A percentile compares a stretch with the other conserved stretches of the same genome.
Evolutionary conservation across 2,329 filamentous ascomycete species (phyloP).

Genomic region (Sporothrix inflata): DNA sequence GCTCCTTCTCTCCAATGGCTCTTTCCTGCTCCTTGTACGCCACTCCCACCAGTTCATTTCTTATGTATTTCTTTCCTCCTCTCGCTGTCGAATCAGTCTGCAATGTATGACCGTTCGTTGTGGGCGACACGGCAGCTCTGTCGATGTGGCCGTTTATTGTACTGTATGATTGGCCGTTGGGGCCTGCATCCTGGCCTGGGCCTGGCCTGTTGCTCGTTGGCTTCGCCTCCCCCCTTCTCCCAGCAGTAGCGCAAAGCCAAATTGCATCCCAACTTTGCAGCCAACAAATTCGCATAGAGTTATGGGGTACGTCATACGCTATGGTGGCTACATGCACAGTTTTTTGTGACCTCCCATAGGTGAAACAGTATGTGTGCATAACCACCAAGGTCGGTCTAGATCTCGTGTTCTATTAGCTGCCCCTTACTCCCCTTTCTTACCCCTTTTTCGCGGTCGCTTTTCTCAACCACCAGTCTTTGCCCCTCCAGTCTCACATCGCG

Average conservation of each 20-base stretch:
- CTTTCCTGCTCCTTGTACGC: not conserved
- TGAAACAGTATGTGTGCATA: not conserved
- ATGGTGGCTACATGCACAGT: not conserved
- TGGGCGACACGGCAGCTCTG: not conserved
- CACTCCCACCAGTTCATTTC: not conserved
- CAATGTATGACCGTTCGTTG: not conserved
- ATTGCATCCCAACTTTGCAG: not conserved
- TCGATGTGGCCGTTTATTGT: not conserved
- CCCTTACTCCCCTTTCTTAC: constrained; percentile 17
- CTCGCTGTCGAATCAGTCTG: not conserved
- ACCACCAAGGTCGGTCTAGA: not conserved
- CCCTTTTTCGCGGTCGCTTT: not conserved
- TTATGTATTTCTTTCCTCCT: not conserved
- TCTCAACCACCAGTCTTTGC: not conserved
- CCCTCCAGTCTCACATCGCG: constrained; percentile 3
- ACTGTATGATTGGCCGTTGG: not conserved
- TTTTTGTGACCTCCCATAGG: not conserved
- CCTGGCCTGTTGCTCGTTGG: not conserved
- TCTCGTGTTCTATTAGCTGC: not conserved
- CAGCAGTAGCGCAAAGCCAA: constrained; percentile 21
- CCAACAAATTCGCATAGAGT: constrained; percentile 4
- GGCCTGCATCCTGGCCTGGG: not conserved
- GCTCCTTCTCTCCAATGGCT: not conserved
- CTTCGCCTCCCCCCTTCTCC: constrained; percentile 12
- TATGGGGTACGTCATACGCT: constrained; percentile 21